These are phyloP conservation scores for Leptoxyphium fumago DNA, from an alignment of 2,329 filamentous ascomycete species.

Conservation along the genomic window DNA sequence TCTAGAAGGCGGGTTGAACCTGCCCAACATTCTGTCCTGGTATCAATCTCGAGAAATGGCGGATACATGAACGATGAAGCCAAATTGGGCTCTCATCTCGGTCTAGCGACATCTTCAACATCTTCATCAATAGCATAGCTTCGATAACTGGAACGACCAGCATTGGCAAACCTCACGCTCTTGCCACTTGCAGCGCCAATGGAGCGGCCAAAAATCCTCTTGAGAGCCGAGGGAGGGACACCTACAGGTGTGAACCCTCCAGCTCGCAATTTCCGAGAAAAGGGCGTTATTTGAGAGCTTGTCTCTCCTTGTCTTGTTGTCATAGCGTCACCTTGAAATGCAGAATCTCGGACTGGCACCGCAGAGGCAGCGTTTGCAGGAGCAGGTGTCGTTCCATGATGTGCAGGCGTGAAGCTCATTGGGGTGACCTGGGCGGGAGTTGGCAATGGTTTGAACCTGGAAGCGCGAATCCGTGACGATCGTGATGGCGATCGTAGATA, in stretches of 20 bases:
- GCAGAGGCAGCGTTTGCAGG: constrained; percentile 13
- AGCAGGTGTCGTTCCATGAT: constrained; percentile 14
- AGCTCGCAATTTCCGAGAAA: constrained; percentile 22
- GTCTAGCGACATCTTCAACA: too few species aligned
- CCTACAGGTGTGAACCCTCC: constrained; percentile 13
- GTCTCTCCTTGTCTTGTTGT: constrained; percentile 8
- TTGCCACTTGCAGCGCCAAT: constrained; percentile 8
- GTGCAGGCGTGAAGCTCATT: constrained; percentile 14
- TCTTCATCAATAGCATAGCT: too few species aligned
- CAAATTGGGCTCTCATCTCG: too few species aligned
- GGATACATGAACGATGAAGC: too few species aligned
- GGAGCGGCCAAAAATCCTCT: constrained; percentile 7
- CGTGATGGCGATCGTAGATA: constrained; percentile 34
- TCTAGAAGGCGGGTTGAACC: too few species aligned
- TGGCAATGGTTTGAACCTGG: constrained; percentile 16
- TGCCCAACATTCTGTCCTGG: too few species aligned
- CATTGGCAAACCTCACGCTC: constrained; percentile 13
- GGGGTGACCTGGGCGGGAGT: constrained; percentile 17
- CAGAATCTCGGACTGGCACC: constrained; percentile 13
- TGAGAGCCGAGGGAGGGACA: constrained; percentile 7
- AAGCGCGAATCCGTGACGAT: constrained; percentile 7
- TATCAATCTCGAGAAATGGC: too few species aligned
- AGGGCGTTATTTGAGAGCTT: constrained; percentile 24
- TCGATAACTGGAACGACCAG: constrained; percentile 1
- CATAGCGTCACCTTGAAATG: constrained; percentile 13